These are phyloP conservation scores for Cucurbita pepo DNA, from an alignment of 306 rosid species.

Conservation along the genomic window DNA sequence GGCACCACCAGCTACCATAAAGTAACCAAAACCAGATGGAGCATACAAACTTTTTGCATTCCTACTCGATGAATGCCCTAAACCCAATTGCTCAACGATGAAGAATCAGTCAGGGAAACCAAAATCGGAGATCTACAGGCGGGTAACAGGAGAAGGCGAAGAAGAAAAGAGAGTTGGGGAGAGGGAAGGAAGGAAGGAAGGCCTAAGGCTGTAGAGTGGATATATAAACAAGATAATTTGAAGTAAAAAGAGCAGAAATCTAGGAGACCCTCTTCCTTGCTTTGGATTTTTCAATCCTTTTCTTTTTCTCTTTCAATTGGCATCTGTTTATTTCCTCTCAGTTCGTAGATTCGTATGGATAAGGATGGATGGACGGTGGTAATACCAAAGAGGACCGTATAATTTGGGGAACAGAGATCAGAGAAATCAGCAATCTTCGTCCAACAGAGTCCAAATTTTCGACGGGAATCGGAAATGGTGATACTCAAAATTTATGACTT, in stretches of 20 bases:
- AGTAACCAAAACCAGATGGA: slow-evolving; percentile 19
- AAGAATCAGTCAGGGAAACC: not conserved
- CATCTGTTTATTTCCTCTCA: not conserved
- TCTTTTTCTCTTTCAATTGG: not conserved
- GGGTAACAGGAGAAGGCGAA: not conserved
- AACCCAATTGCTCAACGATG: not conserved
- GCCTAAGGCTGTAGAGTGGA: not conserved
- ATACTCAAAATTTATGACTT: too few species aligned
- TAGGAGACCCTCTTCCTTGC: not conserved
- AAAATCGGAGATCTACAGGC: not conserved
- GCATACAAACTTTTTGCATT: slow-evolving; percentile 14
- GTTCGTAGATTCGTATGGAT: not conserved
- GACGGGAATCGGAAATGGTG: not conserved
- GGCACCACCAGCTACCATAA: slow-evolving; percentile 32
- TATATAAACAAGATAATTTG: not conserved
- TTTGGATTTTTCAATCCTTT: not conserved
- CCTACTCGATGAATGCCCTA: slow-evolving; percentile 9
- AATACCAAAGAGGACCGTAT: not conserved
- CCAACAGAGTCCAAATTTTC: not conserved
- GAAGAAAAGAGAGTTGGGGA: not conserved
- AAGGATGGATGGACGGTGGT: not conserved
- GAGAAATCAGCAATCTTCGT: not conserved
- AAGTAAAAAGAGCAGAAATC: not conserved
- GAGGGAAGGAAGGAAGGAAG: not conserved
- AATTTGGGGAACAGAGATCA: not conserved